These are phyloP conservation scores for Maudiozyma pseudohumilis DNA, from an alignment of 805 yeast genomes.

Conservation along the genomic window DNA sequence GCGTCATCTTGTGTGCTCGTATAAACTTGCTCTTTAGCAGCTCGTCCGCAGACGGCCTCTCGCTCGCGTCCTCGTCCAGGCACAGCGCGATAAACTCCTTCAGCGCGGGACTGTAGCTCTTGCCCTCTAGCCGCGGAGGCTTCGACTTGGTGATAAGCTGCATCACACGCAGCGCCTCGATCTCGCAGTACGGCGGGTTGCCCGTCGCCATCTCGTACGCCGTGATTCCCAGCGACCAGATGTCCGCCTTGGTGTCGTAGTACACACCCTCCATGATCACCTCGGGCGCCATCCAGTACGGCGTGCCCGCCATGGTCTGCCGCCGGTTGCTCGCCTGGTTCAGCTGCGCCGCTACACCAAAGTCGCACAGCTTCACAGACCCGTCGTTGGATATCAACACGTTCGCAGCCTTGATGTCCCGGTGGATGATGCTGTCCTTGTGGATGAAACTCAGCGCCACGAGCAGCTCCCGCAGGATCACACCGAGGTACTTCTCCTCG, in stretches of 20 bases:
- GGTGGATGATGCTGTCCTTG: conserved; percentile 81
- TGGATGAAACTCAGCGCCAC: conserved; percentile 76
- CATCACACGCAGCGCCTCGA: conserved; percentile 92
- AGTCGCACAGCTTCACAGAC: conserved; percentile 84
- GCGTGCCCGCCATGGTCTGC: conserved; percentile 92
- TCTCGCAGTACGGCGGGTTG: conserved; percentile 93
- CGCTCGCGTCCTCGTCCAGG: conserved; percentile 86
- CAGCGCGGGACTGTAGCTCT: conserved; percentile 61
- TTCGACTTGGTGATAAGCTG: conserved; percentile 84
- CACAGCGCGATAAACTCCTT: conserved; percentile 88
- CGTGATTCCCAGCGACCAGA: conserved; percentile 96
- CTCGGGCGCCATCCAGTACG: conserved; percentile 99
- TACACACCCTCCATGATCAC: conserved; percentile 86
- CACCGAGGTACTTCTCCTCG: conserved; percentile 74
- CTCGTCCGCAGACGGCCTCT: conserved; percentile 81
- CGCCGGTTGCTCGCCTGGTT: conserved; percentile 67
- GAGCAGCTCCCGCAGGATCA: conserved; percentile 75
- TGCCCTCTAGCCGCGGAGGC: conserved; percentile 91
- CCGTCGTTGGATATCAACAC: conserved; percentile 85
- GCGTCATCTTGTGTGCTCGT: conserved; percentile 45
- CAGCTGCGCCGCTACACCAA: conserved; percentile 95
- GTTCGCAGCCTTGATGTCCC: conserved; percentile 96
- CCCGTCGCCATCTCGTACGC: conserved; percentile 93
- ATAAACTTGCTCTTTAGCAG: conserved; percentile 66
- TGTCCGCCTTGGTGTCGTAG: conserved; percentile 86